These are phyloP conservation scores for Pichia sp. DNA, from an alignment of 1,139 yeast species.

Conservation along the genomic window DNA sequence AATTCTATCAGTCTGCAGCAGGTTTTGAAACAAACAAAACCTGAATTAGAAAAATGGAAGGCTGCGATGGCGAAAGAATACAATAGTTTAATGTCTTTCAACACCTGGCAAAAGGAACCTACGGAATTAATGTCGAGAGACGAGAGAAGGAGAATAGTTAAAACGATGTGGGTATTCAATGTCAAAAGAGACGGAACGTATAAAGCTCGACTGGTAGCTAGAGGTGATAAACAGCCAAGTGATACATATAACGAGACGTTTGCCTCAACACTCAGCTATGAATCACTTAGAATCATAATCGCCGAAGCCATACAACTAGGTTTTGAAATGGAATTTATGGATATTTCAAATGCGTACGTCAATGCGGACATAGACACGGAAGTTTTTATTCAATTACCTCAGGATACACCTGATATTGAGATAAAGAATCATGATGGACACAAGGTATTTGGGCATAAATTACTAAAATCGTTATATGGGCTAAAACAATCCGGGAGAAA, in stretches of 20 bases:
- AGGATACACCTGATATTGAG: neutral
- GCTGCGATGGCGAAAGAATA: neutral
- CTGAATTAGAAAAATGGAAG: neutral
- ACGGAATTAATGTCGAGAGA: neutral
- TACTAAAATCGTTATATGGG: constrained; percentile 1
- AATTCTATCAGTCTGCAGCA: too few relatives aligned
- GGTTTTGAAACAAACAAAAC: too few relatives aligned
- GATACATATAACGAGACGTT: neutral
- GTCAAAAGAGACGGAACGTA: neutral
- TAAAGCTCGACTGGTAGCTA: constrained; percentile 1
- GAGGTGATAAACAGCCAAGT: constrained; percentile 1
- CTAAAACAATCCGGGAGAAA: constrained; percentile 1
- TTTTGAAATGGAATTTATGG: neutral
- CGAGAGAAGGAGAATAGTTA: neutral
- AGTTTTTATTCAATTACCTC: neutral
- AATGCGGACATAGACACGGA: constrained; percentile 1
- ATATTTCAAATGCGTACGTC: constrained; percentile 1
- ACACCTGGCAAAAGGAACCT: neutral
- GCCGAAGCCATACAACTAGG: neutral
- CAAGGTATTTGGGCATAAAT: neutral
- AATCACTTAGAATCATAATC: neutral
- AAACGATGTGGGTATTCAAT: neutral
- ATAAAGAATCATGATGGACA: constrained; percentile 1
- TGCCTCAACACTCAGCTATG: neutral
- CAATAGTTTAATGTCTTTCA: neutral